These are phyloP conservation scores for Clarkia xantiana DNA, from an alignment of 345 rosid species.

Conservation along the genomic window DNA sequence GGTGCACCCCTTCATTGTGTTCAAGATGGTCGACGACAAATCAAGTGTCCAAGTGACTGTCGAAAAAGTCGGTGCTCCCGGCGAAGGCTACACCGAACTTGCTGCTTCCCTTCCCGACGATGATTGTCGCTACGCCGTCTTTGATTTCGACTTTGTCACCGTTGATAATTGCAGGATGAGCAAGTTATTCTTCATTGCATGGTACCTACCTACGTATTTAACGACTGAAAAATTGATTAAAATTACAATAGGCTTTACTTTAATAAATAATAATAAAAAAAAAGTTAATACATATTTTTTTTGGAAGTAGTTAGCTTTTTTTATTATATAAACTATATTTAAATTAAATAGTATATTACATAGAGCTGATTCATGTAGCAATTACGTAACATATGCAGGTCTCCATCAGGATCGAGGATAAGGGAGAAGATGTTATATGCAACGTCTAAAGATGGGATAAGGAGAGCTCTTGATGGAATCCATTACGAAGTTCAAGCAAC, in stretches of 20 bases:
- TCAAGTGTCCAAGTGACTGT: conserved; percentile 66
- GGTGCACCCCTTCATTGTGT: conserved; percentile 69
- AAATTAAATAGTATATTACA: too few species aligned
- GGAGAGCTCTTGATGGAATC: conserved; percentile 77
- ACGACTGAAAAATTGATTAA: too few species aligned
- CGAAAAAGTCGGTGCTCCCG: conserved; percentile 77
- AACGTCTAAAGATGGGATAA: conserved; percentile 72
- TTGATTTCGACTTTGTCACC: conserved; percentile 86
- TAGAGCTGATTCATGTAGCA: too few species aligned
- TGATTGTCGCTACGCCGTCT: conserved; percentile 88
- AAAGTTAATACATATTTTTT: too few species aligned
- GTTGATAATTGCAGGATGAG: conserved; percentile 89
- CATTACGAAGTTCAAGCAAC: conserved; percentile 92
- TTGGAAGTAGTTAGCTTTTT: too few species aligned
- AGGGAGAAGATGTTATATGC: conserved; percentile 85
- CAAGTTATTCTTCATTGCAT: conserved; percentile 98
- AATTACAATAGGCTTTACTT: too few species aligned
- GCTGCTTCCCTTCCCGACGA: conserved; percentile 66
- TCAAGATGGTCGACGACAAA: conserved; percentile 90
- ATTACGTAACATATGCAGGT: conserved; percentile 25
- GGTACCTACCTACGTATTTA: too few species aligned
- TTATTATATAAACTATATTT: too few species aligned
- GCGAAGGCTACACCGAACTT: conserved; percentile 60
- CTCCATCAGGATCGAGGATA: conserved; percentile 71
- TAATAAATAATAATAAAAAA: too few species aligned